phyloP scores from a whole-genome alignment of 805 yeast genomes.

The Kuraishia ogatae region DNA sequence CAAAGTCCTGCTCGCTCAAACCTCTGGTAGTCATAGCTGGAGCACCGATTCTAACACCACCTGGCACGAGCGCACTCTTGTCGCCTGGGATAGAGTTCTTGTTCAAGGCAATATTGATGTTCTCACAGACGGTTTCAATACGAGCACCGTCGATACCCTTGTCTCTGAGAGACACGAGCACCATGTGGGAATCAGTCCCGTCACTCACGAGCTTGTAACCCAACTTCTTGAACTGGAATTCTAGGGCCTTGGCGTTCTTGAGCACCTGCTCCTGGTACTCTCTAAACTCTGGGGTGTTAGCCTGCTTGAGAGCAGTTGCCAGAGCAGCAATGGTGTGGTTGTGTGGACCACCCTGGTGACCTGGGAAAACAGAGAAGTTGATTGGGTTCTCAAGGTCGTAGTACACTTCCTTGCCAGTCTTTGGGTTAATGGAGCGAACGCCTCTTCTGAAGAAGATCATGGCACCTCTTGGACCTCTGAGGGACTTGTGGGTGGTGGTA shows the following conservation, averaged over 20 bases:
- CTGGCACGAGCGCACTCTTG: conserved; percentile 92
- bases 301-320: conserved; percentile 95
- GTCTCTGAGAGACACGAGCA: conserved; percentile 79
- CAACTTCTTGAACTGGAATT: conserved; percentile 55
- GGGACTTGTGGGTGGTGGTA: conserved; percentile 96
- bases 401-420: conserved; percentile 84
- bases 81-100: conserved; percentile 98
- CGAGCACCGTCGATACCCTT: conserved; percentile 95
- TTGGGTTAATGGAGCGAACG: conserved; percentile 73
- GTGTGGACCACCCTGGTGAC: conserved; percentile 99
- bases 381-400: conserved; percentile 93
- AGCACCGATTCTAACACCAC: conserved; percentile 95
- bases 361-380: conserved; percentile 98
- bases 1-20: conserved; percentile 79
- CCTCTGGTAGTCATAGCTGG: conserved; percentile 99
- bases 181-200: conserved; percentile 98
- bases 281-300: conserved; percentile 81
- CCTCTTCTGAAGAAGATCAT: conserved; percentile 99
- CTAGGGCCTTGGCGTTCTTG: conserved; percentile 81
- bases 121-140: conserved; percentile 90
- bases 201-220: conserved; percentile 82
- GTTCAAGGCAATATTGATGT: conserved; percentile 90
- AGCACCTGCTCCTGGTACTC: conserved; percentile 85
- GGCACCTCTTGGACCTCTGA: conserved; percentile 99
- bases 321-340: conserved; percentile 97